phyloP scores from a whole-genome alignment of 306 rosid genomes.

The Quercus alba region DNA sequence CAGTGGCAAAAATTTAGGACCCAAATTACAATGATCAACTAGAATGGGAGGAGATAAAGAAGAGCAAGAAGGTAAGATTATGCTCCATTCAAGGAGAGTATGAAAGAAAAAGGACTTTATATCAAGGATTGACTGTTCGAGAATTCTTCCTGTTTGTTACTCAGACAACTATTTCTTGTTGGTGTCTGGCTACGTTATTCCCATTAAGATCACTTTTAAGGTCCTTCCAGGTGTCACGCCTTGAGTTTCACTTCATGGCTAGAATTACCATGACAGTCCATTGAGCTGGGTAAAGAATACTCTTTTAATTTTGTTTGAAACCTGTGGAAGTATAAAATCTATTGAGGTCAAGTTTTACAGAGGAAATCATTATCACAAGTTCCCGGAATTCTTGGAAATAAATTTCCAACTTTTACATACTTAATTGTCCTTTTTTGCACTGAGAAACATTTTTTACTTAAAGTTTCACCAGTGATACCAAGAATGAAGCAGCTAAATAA shows the following conservation, averaged over 20 bases:
- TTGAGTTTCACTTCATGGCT: slow-evolving; percentile 59
- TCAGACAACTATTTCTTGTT: slow-evolving; percentile 84
- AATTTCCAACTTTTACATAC: too few relatives aligned
- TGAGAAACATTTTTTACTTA: neutral
- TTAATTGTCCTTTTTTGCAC: neutral
- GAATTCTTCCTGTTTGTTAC: slow-evolving; percentile 88
- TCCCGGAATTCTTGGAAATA: neutral
- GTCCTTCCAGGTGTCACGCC: slow-evolving; percentile 65
- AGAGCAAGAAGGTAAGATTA: too few relatives aligned
- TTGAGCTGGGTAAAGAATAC: slow-evolving; percentile 3
- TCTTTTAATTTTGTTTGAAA: neutral
- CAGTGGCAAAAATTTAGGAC: too few relatives aligned
- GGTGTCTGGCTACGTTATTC: slow-evolving; percentile 68
- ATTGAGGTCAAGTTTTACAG: neutral
- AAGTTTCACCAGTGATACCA: neutral
- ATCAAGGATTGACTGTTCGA: neutral
- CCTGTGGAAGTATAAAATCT: neutral
- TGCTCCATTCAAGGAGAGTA: too few relatives aligned
- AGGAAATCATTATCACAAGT: neutral
- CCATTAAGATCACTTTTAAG: slow-evolving; percentile 59
- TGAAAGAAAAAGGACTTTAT: too few relatives aligned
- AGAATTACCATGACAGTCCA: slow-evolving; percentile 51
- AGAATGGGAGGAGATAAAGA: too few relatives aligned
- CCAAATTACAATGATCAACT: too few relatives aligned
- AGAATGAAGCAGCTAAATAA: neutral